Percentiles rank a stretch among this genome's conserved stretches.
Evolutionary conservation across 108 stramenopile genomes (phyloP).

Genomic region (Tribonema minus): DNA sequence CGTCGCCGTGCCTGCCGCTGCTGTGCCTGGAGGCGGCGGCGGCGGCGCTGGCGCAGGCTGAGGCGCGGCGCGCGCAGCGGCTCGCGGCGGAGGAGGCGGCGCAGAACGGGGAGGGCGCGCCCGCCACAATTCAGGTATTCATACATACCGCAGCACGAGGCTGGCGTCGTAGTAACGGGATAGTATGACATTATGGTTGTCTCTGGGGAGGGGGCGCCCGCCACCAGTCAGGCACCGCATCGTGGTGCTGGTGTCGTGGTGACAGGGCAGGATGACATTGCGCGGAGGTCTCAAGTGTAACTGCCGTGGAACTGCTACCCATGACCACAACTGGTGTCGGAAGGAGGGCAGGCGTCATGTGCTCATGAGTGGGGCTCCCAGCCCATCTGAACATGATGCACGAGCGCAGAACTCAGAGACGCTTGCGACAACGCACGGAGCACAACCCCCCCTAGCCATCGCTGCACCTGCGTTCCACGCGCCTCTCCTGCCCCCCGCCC

Average conservation of each 20-base stretch:
- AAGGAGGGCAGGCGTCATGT: no score
- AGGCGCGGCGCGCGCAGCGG: neutral
- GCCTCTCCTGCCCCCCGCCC: neutral
- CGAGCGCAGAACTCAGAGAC: no score
- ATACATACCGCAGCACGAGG: neutral
- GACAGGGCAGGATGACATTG: neutral
- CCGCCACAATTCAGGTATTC: neutral
- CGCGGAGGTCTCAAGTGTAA: no score
- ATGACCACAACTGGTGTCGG: no score
- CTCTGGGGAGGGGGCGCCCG: neutral
- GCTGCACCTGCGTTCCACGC: neutral
- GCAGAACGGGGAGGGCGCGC: neutral
- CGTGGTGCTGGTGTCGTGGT: neutral
- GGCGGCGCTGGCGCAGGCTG: neutral
- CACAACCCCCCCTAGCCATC: neutral
- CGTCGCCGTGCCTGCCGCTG: conserved; percentile 7
- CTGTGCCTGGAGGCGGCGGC: conserved; percentile 6
- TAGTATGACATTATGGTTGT: neutral
- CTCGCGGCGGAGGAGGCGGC: neutral
- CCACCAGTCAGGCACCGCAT: neutral
- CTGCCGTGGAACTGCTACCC: no score
- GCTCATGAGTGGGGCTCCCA: no score
- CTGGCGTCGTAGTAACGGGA: neutral
- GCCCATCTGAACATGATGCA: no score
- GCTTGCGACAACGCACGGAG: neutral